phyloP scores from a whole-genome alignment of 2,329 filamentous ascomycete genomes.

The Nothophoma quercina region DNA sequence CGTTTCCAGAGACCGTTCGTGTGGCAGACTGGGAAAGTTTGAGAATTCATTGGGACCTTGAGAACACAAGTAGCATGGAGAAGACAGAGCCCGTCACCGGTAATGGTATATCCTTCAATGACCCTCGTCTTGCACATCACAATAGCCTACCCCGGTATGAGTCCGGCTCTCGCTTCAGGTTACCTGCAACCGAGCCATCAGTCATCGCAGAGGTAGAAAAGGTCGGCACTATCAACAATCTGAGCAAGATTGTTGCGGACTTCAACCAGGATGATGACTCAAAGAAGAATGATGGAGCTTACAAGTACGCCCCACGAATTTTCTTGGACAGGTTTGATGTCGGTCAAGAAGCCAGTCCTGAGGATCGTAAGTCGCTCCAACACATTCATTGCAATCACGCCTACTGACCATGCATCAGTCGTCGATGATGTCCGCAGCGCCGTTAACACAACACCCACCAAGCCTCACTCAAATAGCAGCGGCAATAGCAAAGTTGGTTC shows the following conservation, averaged over 20 bases:
- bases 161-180: slow-evolving; percentile 41
- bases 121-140: slow-evolving; percentile 18
- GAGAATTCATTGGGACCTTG: slow-evolving; percentile 37
- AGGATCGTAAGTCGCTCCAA: not conserved
- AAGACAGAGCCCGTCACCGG: slow-evolving; percentile 16
- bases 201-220: slow-evolving; percentile 9
- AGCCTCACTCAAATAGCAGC: not conserved
- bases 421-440: slow-evolving; percentile 6
- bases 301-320: slow-evolving; percentile 29
- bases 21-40: slow-evolving; percentile 42
- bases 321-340: slow-evolving; percentile 25
- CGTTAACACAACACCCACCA: slow-evolving; percentile 23
- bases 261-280: slow-evolving; percentile 19
- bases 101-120: slow-evolving; percentile 25
- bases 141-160: slow-evolving; percentile 27
- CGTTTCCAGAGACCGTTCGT: slow-evolving; percentile 39
- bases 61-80: slow-evolving; percentile 16
- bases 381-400: no score
- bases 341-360: not conserved
- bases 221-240: slow-evolving; percentile 3
- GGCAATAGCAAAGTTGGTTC: not conserved
- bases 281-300: slow-evolving; percentile 15
- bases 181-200: slow-evolving; percentile 18
- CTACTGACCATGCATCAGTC: not conserved
- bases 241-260: slow-evolving; percentile 14